Evolutionary conservation across 441 rosid species (phyloP).

Genomic region (Bruguiera hainesii): DNA sequence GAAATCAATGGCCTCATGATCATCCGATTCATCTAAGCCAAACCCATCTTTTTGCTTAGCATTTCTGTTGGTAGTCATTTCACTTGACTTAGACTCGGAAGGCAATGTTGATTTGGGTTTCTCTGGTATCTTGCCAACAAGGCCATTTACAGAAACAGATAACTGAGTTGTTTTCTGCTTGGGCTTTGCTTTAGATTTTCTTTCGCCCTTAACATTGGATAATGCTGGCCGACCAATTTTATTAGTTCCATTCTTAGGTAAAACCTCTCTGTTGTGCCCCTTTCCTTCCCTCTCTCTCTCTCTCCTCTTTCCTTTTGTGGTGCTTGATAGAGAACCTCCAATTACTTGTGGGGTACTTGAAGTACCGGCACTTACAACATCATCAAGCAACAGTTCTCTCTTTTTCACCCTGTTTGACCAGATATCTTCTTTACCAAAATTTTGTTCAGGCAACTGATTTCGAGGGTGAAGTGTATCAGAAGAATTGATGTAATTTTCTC

Average conservation of each 20-base stretch:
- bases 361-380: slow-evolving; percentile 50
- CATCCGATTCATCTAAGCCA: slow-evolving; percentile 67
- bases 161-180: slow-evolving; percentile 82
- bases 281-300: slow-evolving; percentile 98
- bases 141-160: slow-evolving; percentile 75
- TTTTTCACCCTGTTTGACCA: slow-evolving; percentile 84
- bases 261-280: slow-evolving; percentile 63
- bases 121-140: slow-evolving; percentile 57
- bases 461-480: slow-evolving; percentile 46
- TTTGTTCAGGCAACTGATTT: slow-evolving; percentile 44
- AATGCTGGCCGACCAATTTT: slow-evolving; percentile 77
- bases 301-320: slow-evolving; percentile 92
- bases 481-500: slow-evolving; percentile 44
- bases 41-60: slow-evolving; percentile 48
- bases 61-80: slow-evolving; percentile 37
- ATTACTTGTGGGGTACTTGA: slow-evolving; percentile 40
- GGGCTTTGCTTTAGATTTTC: slow-evolving; percentile 84
- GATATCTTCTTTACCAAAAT: slow-evolving; percentile 50
- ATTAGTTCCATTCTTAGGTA: slow-evolving; percentile 67
- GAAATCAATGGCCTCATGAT: slow-evolving; percentile 62
- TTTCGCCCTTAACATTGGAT: slow-evolving; percentile 78
- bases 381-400: slow-evolving; percentile 84
- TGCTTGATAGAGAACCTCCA: slow-evolving; percentile 66
- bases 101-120: slow-evolving; percentile 47
- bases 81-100: slow-evolving; percentile 45